Evolutionary conservation across 2,329 filamentous ascomycete species (phyloP).

Genomic region (Aspergillus vadensis): DNA sequence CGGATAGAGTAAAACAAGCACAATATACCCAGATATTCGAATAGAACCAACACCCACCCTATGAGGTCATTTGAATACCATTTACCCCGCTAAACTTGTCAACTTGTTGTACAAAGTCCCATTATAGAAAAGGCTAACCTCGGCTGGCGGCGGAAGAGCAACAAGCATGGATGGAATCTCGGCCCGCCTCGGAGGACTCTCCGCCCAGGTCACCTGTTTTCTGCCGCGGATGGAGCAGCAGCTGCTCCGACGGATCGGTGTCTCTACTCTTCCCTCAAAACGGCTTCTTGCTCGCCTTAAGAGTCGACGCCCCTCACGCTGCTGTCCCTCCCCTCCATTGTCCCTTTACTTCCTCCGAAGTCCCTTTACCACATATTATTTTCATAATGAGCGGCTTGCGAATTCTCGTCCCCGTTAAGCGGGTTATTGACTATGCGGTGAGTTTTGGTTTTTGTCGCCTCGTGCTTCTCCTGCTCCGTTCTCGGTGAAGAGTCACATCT

Average conservation of each 20-base stretch:
- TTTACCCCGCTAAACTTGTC: too few species aligned
- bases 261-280: conserved; percentile 5
- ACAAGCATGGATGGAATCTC: conserved; percentile 27
- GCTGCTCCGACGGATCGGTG: conserved; percentile 25
- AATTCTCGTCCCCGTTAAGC: conserved; percentile 78
- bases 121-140: conserved; percentile 29
- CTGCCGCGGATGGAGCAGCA: conserved; percentile 16
- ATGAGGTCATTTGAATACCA: not conserved
- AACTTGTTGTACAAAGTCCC: not conserved
- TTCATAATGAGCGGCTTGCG: conserved; percentile 56
- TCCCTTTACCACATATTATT: conserved; percentile 6
- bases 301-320: not conserved
- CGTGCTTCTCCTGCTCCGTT: conserved; percentile 17
- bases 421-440: conserved; percentile 86
- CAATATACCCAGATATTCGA: not conserved
- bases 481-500: conserved; percentile 20
- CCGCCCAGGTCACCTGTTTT: conserved; percentile 32
- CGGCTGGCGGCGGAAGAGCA: conserved; percentile 31
- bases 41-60: not conserved
- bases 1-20: not conserved
- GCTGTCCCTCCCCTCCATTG: conserved; percentile 12
- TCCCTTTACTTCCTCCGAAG: not conserved
- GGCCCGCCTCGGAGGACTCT: conserved; percentile 38
- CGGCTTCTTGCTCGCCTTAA: conserved; percentile 8
- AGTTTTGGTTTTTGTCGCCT: conserved; percentile 35